Percentiles rank a stretch among this genome's conserved stretches.
Conservation (phyloP, 345 rosid species). For the Erodium maritimum region DNA sequence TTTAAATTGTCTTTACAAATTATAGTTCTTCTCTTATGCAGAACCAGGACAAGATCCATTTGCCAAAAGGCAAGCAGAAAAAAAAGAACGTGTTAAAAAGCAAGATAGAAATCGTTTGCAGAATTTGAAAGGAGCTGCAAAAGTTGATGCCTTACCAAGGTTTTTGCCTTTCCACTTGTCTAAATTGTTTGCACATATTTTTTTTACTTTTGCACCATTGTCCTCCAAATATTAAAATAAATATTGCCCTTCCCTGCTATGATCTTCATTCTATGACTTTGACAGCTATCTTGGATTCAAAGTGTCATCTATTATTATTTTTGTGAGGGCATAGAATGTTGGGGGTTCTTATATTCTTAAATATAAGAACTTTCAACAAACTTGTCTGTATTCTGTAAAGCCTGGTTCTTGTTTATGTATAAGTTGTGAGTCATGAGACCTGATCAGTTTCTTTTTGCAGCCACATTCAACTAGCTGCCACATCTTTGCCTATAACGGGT, state of each 20-base stretch:
- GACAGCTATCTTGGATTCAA: neutral
- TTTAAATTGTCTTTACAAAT: neutral
- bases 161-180: conserved; percentile 9
- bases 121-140: conserved; percentile 66
- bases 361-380: too few relatives aligned
- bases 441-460: conserved; percentile 24
- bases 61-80: conserved; percentile 64
- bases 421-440: neutral
- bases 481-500: conserved; percentile 78
- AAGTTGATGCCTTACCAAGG: conserved; percentile 90
- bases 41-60: conserved; percentile 85
- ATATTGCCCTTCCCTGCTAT: neutral
- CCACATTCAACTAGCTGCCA: conserved; percentile 83
- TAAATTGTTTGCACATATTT: neutral
- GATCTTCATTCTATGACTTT: neutral
- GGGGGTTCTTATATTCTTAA: too few relatives aligned
- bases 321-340: too few relatives aligned
- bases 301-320: too few relatives aligned
- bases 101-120: conserved; percentile 57
- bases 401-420: too few relatives aligned
- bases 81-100: conserved; percentile 65
- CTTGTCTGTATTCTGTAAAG: too few relatives aligned
- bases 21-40: conserved; percentile 17
- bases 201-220: neutral
- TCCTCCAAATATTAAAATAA: neutral